phyloP scores from a whole-genome alignment of 2,329 filamentous ascomycete species.

The Sclerotiophoma versabilis region DNA sequence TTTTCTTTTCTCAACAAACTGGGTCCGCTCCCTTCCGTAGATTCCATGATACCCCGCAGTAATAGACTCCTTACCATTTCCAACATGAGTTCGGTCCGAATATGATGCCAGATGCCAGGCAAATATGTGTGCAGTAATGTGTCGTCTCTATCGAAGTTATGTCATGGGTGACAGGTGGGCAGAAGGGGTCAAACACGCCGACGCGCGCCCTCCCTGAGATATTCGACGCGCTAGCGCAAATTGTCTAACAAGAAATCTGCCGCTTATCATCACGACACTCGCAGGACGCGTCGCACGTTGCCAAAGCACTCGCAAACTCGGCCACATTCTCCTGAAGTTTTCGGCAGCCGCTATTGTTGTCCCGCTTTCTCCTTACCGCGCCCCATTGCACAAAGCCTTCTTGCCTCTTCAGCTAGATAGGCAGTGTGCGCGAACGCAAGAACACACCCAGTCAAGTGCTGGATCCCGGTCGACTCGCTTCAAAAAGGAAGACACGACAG shows the following conservation, averaged over 20 bases:
- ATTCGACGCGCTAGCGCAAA: background rate
- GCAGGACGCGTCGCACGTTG: background rate
- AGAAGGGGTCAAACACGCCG: background rate
- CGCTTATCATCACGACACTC: background rate
- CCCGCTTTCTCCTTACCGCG: conserved; percentile 1
- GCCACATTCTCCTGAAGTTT: background rate
- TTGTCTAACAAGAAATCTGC: background rate
- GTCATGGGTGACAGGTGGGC: background rate
- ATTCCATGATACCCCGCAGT: background rate
- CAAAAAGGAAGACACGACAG: conserved; percentile 2
- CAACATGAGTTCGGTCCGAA: background rate
- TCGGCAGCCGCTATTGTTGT: background rate
- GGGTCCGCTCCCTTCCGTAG: background rate
- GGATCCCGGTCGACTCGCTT: conserved; percentile 8
- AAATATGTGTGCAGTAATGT: background rate
- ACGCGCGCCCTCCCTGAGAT: background rate
- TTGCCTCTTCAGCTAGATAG: conserved; percentile 1
- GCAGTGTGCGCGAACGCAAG: conserved; percentile 4
- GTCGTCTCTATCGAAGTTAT: background rate
- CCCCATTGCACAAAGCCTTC: conserved; percentile 6
- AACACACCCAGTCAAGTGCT: conserved; percentile 1
- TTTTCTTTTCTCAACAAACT: background rate
- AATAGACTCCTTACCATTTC: background rate
- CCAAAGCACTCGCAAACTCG: background rate
- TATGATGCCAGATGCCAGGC: background rate